Evolutionary conservation across 805 yeast genomes (phyloP), one percentile per base, ranked within the genome.

Genomic region (Metschnikowia peoriensis): DNA sequence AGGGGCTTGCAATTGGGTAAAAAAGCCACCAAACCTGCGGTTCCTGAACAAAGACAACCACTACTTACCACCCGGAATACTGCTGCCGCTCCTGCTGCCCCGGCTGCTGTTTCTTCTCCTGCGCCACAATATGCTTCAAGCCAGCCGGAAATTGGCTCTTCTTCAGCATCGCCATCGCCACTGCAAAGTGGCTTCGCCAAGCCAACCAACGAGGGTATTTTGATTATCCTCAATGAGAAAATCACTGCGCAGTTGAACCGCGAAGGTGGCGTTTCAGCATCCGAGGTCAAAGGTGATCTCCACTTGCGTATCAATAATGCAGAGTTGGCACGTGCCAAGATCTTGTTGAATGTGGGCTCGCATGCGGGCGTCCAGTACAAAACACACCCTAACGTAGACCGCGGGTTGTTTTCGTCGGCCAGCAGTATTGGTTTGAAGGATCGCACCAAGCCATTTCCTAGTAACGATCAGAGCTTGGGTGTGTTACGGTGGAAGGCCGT

Each of bases 381-480:
- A 70, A 91, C 98, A 14, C 97, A 94, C 75, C 99, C 99, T 57
- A 92, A 93, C 67, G 96, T 94, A 59, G 97, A 94, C 72, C 86
- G 88, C 64, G 74, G 73, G 41, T 69, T 82, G 64, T 94, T 93
- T 69, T 77, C 79, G 43, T 66, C 79, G 12, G 68, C 75, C 14
- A 75, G 80, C 52, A 69, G 80, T 41, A 83, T 94, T 63, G 87
- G 87, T 0, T 80, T 92, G 64, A 89, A 88, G 66, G 96, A 92
- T 67, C 75, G 83, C 49, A 65, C 79, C 44, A 89, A 89, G 65
- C 82, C 91, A 37, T 92, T 94, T 82, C 98, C 98, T 39, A 78
- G 91, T 9, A 90, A 92, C 69, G 96, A 91, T 67, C 93, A 89
- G 66, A 83, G 89, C 47, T 79, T 93, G 60, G 96, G 96, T 58